Evolutionary conservation across 2,329 filamentous ascomycete genomes (phyloP).

Genomic region (Xylaria hypoxylon): DNA sequence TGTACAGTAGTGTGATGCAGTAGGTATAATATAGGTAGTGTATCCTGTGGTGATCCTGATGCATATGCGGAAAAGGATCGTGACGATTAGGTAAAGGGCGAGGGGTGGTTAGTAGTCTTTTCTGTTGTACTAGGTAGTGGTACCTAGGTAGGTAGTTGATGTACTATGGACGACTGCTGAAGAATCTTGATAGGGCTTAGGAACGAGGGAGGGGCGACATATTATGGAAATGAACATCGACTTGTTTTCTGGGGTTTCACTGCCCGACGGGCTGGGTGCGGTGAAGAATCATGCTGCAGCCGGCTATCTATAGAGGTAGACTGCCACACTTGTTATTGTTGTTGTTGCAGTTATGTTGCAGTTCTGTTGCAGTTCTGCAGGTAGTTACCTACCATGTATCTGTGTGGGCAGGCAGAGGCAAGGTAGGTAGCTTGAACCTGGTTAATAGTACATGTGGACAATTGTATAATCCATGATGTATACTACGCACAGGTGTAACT

Average conservation of each 20-base stretch:
- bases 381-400: too few species aligned
- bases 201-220: slow-evolving; percentile 3
- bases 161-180: slow-evolving; percentile 2
- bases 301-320: background rate
- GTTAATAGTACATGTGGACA: background rate
- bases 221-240: slow-evolving; percentile 4
- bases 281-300: background rate
- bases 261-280: slow-evolving; percentile 14
- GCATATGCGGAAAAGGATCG: slow-evolving; percentile 30
- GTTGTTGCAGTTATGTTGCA: too few species aligned
- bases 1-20: background rate
- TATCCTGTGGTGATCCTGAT: slow-evolving; percentile 25
- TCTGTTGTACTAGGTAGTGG: too few species aligned
- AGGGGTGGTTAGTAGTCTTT: slow-evolving; percentile 8
- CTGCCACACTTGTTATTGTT: too few species aligned
- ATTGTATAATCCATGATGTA: background rate
- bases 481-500: too few species aligned
- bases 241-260: background rate
- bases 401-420: background rate
- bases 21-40: background rate
- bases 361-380: too few species aligned
- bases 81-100: slow-evolving; percentile 8
- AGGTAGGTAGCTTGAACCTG: slow-evolving; percentile 1
- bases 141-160: background rate
- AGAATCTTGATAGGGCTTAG: slow-evolving; percentile 11